Evolutionary conservation across 306 rosid species (phyloP).

Genomic region (Cercis canadensis): DNA sequence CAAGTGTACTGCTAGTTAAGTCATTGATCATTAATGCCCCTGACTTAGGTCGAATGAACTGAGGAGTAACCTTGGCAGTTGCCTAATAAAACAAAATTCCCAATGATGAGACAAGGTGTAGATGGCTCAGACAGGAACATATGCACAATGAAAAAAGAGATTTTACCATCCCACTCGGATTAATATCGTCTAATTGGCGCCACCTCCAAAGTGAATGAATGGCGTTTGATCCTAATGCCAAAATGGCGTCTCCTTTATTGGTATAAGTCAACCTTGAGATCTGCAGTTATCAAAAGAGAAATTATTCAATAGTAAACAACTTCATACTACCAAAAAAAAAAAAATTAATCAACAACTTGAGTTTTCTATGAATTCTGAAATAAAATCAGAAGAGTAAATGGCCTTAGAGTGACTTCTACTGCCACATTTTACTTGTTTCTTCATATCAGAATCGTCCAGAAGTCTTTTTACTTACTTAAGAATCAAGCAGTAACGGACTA

Average conservation of each 20-base stretch:
- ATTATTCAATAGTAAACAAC: not conserved
- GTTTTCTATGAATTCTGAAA: not conserved
- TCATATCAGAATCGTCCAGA: not conserved
- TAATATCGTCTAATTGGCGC: constrained; percentile 77
- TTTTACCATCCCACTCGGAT: constrained; percentile 71
- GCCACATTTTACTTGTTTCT: not conserved
- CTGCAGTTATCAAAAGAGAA: constrained; percentile 47
- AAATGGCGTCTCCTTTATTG: constrained; percentile 83
- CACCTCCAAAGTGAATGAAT: constrained; percentile 96
- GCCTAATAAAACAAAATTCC: too few relatives aligned
- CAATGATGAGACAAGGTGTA: too few relatives aligned
- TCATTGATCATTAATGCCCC: too few relatives aligned
- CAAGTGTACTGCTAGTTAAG: too few relatives aligned
- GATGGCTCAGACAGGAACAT: constrained; percentile 45
- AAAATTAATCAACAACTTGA: not conserved
- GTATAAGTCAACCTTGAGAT: constrained; percentile 91
- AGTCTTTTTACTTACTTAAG: not conserved
- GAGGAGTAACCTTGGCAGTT: too few relatives aligned
- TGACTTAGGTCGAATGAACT: too few relatives aligned
- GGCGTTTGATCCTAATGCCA: constrained; percentile 92
- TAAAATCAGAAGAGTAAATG: not conserved
- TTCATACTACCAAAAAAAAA: not conserved
- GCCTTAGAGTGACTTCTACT: not conserved
- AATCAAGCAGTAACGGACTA: too few relatives aligned
- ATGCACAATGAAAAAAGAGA: constrained; percentile 2